A percentile compares a stretch with the other conserved stretches of the same genome.
Conservation (phyloP, 179 eudicot genomes). For the Beta macrorhiza region DNA sequence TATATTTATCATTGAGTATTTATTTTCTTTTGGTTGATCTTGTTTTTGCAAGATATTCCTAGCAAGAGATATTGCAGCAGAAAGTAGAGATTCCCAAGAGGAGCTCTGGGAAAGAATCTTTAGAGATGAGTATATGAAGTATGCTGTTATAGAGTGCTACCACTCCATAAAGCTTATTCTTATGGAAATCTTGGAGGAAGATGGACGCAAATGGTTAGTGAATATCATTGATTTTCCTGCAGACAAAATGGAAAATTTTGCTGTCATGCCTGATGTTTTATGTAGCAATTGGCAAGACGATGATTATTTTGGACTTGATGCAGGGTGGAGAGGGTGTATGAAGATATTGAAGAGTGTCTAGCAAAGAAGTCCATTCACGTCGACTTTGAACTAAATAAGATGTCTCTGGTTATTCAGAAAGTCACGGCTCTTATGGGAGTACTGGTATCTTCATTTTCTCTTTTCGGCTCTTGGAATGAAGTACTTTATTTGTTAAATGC, state of each 20-base stretch:
- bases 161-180: constrained; percentile 62
- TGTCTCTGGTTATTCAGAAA: constrained; percentile 81
- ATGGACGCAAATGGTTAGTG: constrained; percentile 85
- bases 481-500: not conserved
- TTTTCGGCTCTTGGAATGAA: not conserved
- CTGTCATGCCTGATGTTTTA: not conserved
- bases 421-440: constrained; percentile 90
- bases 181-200: constrained; percentile 72
- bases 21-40: not conserved
- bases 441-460: constrained; percentile 54
- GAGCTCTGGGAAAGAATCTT: constrained; percentile 90
- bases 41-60: constrained; percentile 63
- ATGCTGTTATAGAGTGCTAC: constrained; percentile 89
- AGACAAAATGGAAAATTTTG: not conserved
- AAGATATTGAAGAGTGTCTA: constrained; percentile 61
- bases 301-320: constrained; percentile 9
- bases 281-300: not conserved
- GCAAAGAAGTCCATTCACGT: constrained; percentile 39
- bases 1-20: not conserved
- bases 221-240: not conserved
- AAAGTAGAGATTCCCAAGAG: constrained; percentile 70
- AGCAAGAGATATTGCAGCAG: constrained; percentile 86
- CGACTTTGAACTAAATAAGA: constrained; percentile 62
- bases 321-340: constrained; percentile 92
- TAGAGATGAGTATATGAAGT: constrained; percentile 93